Evolutionary conservation across 805 yeast genomes (phyloP).

Genomic region (Lipomyces yamadae): DNA sequence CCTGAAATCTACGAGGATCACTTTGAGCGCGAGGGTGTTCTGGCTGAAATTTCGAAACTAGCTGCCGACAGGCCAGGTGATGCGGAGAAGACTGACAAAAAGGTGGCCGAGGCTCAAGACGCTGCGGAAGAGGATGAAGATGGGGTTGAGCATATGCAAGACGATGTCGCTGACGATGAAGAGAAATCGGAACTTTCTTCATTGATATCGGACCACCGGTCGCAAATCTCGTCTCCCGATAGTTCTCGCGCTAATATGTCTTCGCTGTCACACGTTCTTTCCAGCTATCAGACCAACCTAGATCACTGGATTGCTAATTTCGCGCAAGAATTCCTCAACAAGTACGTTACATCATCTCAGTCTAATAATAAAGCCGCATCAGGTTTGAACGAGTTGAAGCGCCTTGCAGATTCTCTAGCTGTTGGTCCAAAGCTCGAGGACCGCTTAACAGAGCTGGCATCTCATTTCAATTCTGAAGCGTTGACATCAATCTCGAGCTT

Average conservation of each 20-base stretch:
- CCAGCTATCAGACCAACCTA: slow-evolving; percentile 14
- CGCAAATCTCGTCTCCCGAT: slow-evolving; percentile 1
- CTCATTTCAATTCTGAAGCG: slow-evolving; percentile 27
- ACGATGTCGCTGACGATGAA: slow-evolving; percentile 39
- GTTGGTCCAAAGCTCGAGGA: slow-evolving; percentile 38
- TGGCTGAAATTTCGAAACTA: slow-evolving; percentile 54
- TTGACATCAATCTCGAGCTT: slow-evolving; percentile 61
- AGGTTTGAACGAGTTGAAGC: slow-evolving; percentile 40
- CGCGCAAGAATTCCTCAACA: slow-evolving; percentile 26
- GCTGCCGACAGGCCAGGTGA: slow-evolving; percentile 26
- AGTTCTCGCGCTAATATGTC: slow-evolving; percentile 3
- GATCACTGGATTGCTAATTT: slow-evolving; percentile 13
- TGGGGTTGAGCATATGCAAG: slow-evolving; percentile 29
- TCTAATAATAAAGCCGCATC: slow-evolving; percentile 40
- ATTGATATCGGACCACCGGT: neutral
- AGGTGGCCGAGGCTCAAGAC: slow-evolving; percentile 34
- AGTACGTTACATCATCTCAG: slow-evolving; percentile 15
- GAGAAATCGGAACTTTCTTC: slow-evolving; percentile 28
- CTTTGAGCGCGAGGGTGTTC: slow-evolving; percentile 75
- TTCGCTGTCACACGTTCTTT: slow-evolving; percentile 7
- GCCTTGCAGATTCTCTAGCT: slow-evolving; percentile 37
- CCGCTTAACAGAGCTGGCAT: slow-evolving; percentile 51
- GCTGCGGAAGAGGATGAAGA: slow-evolving; percentile 43
- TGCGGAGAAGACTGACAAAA: slow-evolving; percentile 37
- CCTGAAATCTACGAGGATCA: slow-evolving; percentile 53